Conservation (phyloP, 331 rosid species). For the Quercus phellos region DNA sequence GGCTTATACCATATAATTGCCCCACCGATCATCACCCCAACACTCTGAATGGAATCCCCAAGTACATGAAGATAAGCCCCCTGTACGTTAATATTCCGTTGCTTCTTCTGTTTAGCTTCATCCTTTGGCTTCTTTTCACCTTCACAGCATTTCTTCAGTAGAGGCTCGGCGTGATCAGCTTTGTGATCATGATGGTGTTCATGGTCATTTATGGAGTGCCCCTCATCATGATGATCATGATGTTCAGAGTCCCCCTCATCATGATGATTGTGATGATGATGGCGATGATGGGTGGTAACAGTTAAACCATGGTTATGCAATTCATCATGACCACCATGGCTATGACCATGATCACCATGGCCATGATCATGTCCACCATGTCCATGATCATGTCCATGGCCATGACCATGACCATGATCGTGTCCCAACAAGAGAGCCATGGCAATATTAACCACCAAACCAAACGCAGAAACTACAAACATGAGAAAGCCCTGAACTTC, state of each 20-base stretch:
- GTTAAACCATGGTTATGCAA: conserved; percentile 30
- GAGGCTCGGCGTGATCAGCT: conserved; percentile 23
- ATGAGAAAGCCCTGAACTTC: conserved; percentile 54
- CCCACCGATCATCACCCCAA: conserved; percentile 67
- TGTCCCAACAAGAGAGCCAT: conserved; percentile 58
- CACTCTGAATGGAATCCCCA: conserved; percentile 54
- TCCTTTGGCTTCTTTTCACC: conserved; percentile 13
- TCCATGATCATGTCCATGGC: conserved; percentile 28
- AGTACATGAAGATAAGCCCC: conserved; percentile 65
- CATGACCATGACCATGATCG: conserved; percentile 35
- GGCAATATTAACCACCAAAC: conserved; percentile 47
- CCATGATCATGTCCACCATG: conserved; percentile 28
- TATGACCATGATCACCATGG: conserved; percentile 18
- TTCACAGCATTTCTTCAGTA: conserved; percentile 26
- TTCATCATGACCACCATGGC: conserved; percentile 9
- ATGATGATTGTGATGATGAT: conserved; percentile 15
- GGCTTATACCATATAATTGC: conserved; percentile 53
- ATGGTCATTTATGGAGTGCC: conserved; percentile 4
- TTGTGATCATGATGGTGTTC: conserved; percentile 21
- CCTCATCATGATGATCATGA: conserved; percentile 14
- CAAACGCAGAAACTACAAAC: conserved; percentile 56
- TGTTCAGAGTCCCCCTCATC: conserved; percentile 2
- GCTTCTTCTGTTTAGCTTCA: conserved; percentile 13
- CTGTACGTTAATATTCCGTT: conserved; percentile 41
- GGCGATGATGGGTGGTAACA: conserved; percentile 30